These are phyloP conservation scores for Clonostachys byssicola DNA, from an alignment of 2,329 filamentous ascomycete genomes.

Conservation along the genomic window DNA sequence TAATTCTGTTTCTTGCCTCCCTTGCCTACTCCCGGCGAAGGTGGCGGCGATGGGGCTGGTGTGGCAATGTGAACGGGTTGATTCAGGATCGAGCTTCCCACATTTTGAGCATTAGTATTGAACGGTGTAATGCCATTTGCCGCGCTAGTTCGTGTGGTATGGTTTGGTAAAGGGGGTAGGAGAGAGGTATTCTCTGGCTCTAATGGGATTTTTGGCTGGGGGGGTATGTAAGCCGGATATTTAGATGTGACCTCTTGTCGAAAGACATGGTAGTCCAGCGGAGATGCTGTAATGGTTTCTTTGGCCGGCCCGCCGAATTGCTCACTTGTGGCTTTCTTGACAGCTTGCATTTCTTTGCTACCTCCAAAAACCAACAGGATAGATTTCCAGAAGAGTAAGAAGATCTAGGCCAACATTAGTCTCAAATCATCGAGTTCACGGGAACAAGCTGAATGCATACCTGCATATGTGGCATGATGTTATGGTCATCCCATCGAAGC, in stretches of 20 bases:
- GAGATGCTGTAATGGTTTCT: constrained; percentile 85
- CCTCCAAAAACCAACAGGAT: constrained; percentile 84
- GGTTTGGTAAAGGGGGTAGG: constrained; percentile 76
- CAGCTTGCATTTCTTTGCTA: constrained; percentile 63
- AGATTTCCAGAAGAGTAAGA: constrained; percentile 89
- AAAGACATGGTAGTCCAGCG: constrained; percentile 93
- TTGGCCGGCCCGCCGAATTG: constrained; percentile 58
- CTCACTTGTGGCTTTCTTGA: constrained; percentile 70
- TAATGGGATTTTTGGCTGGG: constrained; percentile 74
- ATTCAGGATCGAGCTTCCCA: constrained; percentile 78
- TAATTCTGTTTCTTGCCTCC: constrained; percentile 98
- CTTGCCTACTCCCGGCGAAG: constrained; percentile 83
- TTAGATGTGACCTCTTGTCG: constrained; percentile 96
- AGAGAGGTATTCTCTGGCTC: constrained; percentile 90
- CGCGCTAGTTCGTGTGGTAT: constrained; percentile 58
- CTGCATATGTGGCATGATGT: constrained; percentile 56
- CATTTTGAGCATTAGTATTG: constrained; percentile 48
- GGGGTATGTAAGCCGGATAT: constrained; percentile 93
- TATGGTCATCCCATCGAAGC: constrained; percentile 70
- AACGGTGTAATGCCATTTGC: constrained; percentile 58
- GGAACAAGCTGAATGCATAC: constrained; percentile 27
- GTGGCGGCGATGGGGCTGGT: constrained; percentile 90
- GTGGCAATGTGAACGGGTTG: constrained; percentile 99
- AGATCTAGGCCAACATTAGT: constrained; percentile 45
- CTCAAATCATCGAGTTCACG: not conserved